These are phyloP conservation scores for Camellia lanceoleosa DNA, from an alignment of 148 eudicot genomes.

Conservation along the genomic window DNA sequence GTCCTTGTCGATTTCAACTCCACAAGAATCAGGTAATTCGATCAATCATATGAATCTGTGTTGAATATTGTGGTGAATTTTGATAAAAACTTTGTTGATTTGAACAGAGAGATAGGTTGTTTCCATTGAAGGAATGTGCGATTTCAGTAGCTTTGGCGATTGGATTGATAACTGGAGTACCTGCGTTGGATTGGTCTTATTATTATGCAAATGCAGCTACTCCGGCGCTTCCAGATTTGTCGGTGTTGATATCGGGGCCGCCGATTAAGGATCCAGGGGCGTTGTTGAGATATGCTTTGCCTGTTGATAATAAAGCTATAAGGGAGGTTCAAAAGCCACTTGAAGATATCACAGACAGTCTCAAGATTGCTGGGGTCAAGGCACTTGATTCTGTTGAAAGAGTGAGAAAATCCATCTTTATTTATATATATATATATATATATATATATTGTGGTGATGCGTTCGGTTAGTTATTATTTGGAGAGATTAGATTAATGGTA, in stretches of 20 bases:
- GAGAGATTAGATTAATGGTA: constrained; percentile 1
- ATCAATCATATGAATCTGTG: too few relatives aligned
- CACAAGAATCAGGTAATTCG: constrained; percentile 34
- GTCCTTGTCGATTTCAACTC: constrained; percentile 26
- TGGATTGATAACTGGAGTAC: constrained; percentile 69
- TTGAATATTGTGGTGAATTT: too few relatives aligned
- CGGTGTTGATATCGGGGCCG: constrained; percentile 90
- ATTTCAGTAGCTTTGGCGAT: constrained; percentile 75
- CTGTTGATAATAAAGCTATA: constrained; percentile 85
- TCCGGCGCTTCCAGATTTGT: constrained; percentile 68
- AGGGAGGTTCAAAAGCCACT: constrained; percentile 97
- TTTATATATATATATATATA: background rate
- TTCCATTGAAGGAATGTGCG: constrained; percentile 66
- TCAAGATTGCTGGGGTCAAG: constrained; percentile 76
- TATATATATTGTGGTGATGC: background rate
- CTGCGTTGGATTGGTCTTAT: constrained; percentile 42
- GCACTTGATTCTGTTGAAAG: constrained; percentile 92
- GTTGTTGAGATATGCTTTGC: constrained; percentile 76
- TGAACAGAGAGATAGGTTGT: constrained; percentile 47
- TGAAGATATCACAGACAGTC: constrained; percentile 93
- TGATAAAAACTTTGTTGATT: background rate
- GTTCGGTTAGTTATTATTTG: background rate
- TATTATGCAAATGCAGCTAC: constrained; percentile 53
- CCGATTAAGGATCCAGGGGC: constrained; percentile 98
- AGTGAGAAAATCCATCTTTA: constrained; percentile 40